These are phyloP conservation scores for Pyrenochaeta sp. DNA, from an alignment of 2,329 filamentous ascomycete genomes.

Conservation along the genomic window DNA sequence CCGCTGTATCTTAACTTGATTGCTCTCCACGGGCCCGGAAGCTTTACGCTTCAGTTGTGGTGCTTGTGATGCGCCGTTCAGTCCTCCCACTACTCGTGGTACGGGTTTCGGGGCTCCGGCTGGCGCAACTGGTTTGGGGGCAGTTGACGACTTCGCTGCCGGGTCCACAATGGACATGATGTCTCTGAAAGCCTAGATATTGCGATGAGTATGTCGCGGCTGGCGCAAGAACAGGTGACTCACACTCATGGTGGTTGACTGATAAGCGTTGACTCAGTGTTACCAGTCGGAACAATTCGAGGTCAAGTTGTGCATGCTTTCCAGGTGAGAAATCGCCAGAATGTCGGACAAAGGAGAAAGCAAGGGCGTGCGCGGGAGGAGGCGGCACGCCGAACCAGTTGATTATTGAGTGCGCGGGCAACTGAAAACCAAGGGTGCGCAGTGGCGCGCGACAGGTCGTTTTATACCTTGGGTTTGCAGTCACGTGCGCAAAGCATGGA, in stretches of 20 bases:
- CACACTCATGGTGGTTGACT: conserved; percentile 48
- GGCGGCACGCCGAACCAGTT: conserved; percentile 23
- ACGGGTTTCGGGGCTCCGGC: conserved; percentile 42
- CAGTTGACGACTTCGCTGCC: conserved; percentile 30
- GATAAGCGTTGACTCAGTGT: conserved; percentile 45
- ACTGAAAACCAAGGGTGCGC: conserved; percentile 31
- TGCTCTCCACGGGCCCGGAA: conserved; percentile 41
- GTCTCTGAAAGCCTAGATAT: conserved; percentile 40
- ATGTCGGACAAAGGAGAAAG: conserved; percentile 13
- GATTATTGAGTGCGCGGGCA: conserved; percentile 22
- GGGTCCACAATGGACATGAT: conserved; percentile 49
- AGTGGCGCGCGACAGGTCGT: conserved; percentile 28
- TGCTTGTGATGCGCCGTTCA: conserved; percentile 39
- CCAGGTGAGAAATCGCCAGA: conserved; percentile 21
- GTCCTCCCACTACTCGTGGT: conserved; percentile 32
- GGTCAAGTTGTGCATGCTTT: conserved; percentile 46
- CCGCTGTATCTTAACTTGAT: conserved; percentile 42
- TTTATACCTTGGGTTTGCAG: conserved; percentile 26
- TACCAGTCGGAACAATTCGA: conserved; percentile 44
- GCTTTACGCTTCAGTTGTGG: conserved; percentile 53
- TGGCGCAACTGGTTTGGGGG: conserved; percentile 31
- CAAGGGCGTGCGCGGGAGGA: conserved; percentile 20
- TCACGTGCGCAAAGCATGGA: conserved; percentile 22
- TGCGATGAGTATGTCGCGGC: conserved; percentile 21
- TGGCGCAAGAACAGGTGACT: conserved; percentile 26